Conservation (phyloP, 129 eudicot genomes). For the Artemisia annua region DNA sequence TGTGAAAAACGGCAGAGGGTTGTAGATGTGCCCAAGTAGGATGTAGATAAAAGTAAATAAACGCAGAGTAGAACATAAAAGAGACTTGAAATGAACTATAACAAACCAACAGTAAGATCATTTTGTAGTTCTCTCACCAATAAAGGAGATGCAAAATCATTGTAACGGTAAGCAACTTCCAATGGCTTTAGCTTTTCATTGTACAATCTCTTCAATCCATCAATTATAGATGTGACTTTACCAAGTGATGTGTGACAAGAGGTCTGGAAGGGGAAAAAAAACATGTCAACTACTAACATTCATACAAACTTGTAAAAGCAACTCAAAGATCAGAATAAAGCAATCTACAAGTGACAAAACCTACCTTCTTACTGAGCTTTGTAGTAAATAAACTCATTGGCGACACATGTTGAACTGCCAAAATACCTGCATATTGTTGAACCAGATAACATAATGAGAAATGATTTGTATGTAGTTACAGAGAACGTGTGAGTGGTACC, state of each 20-base stretch:
- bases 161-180: conserved; percentile 78
- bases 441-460: conserved; percentile 1
- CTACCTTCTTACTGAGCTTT: conserved; percentile 60
- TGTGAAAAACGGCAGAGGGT: neutral
- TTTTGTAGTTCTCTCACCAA: conserved; percentile 52
- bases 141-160: conserved; percentile 80
- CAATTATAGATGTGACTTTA: conserved; percentile 76
- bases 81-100: neutral
- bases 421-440: conserved; percentile 43
- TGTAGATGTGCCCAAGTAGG: neutral
- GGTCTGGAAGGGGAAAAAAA: conserved; percentile 4
- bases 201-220: conserved; percentile 88
- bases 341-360: neutral
- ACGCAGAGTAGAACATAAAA: neutral
- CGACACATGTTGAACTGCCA: conserved; percentile 34
- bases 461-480: neutral
- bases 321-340: neutral
- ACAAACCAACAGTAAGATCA: neutral
- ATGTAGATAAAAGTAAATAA: neutral
- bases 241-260: conserved; percentile 40
- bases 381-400: conserved; percentile 44
- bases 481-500: conserved; percentile 21
- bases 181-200: conserved; percentile 82
- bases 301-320: neutral
- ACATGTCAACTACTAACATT: conserved; percentile 1